Evolutionary conservation across 1,284 basidiomycete genomes (phyloP), one percentile per base, ranked within the genome.

Genomic region (Ceratobasidium sp.): DNA sequence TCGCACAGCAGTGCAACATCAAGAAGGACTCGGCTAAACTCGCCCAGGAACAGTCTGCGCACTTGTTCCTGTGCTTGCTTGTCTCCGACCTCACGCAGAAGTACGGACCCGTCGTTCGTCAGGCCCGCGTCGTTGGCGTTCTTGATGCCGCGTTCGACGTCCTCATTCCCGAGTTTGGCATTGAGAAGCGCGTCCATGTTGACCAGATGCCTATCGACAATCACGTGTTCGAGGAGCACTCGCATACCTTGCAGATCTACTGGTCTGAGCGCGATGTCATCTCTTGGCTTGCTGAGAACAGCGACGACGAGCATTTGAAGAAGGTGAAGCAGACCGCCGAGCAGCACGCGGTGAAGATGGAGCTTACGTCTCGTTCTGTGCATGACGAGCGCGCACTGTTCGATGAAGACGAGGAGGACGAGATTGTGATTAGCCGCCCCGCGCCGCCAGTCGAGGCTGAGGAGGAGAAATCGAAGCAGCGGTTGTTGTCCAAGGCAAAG

Each of bases 141-240:
- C 87, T 98, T 36, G 97, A 99, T 80, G 92, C 95, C 73, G 97
- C 97, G 0, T 99, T 99, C 79, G 98, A 99, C 81, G 96, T 99
- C 51, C 84, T 95, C 33, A 88, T 96, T 59, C 94, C 95, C 62
- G 96, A 98, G 81, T 97, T 98, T 80, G 94, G 95, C 60, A 97
- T 99, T 79, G 98, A 99, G 86, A 99, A 99, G 87, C 90, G 97
- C 60, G 96, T 99, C 2, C 97, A 99, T 80, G 94, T 97, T 60
- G 98, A 99, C 83, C 96, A 99, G 84, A 98, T 99, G 92, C 97
- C 98, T 19, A 94, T 97, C 73, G 94, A 97, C 78, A 97, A 97
- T 80, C 93, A 95, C 79, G 93, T 96, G 65, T 96, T 96, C 81
- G 97, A 99, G 80, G 97, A 98, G 83, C 93, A 96, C 83, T 87